phyloP scores from a whole-genome alignment of 2,329 filamentous ascomycete species.

The Fusarium torulosum region DNA sequence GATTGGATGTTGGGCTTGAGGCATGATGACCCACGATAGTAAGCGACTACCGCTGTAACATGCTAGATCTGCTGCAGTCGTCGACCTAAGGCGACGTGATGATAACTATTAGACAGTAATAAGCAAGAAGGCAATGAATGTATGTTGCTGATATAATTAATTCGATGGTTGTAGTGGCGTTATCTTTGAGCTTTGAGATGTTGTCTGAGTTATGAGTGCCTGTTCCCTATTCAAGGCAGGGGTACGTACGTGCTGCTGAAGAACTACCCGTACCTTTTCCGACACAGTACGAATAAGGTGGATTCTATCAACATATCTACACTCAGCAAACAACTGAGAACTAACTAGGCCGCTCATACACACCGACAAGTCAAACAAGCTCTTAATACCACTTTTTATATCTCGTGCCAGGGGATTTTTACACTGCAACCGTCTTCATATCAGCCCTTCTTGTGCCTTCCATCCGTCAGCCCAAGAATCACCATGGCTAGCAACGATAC shows the following conservation, averaged over 20 bases:
- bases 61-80: slow-evolving; percentile 34
- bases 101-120: not conserved
- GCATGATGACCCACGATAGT: slow-evolving; percentile 56
- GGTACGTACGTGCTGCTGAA: slow-evolving; percentile 35
- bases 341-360: slow-evolving; percentile 8
- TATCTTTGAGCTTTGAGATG: slow-evolving; percentile 20
- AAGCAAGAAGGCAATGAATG: not conserved
- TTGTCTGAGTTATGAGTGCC: slow-evolving; percentile 15
- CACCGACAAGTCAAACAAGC: slow-evolving; percentile 5
- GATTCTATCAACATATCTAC: slow-evolving; percentile 23
- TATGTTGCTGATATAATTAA: not conserved
- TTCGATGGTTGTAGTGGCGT: not conserved
- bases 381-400: not conserved
- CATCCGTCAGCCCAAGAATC: slow-evolving; percentile 1
- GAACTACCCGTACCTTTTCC: slow-evolving; percentile 24
- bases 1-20: slow-evolving; percentile 59
- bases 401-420: not conserved
- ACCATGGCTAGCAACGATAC: slow-evolving; percentile 57
- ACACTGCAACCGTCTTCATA: not conserved
- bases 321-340: slow-evolving; percentile 26
- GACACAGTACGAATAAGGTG: slow-evolving; percentile 42
- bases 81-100: slow-evolving; percentile 22
- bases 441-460: slow-evolving; percentile 2
- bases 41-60: slow-evolving; percentile 42
- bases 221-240: not conserved